These are phyloP conservation scores for Basipetospora chlamydospora DNA, from an alignment of 2,329 filamentous ascomycete genomes.

Conservation along the genomic window DNA sequence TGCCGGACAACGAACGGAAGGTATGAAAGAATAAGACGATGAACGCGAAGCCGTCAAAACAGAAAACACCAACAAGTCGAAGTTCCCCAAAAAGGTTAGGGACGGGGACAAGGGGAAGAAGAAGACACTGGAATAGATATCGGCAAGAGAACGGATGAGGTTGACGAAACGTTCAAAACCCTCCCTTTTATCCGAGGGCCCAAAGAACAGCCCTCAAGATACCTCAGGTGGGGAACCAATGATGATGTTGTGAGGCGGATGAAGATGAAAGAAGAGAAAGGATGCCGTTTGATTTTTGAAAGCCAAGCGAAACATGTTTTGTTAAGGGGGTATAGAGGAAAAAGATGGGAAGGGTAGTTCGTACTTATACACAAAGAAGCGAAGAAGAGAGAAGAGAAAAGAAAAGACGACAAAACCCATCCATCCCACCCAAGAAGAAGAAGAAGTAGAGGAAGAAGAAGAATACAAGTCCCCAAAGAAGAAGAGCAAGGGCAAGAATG, in stretches of 20 bases:
- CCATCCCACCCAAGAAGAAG: not conserved
- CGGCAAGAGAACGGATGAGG: too few species aligned
- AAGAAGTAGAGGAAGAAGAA: not conserved
- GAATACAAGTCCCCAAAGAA: not conserved
- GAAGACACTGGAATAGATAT: not conserved
- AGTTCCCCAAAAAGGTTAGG: constrained; percentile 1
- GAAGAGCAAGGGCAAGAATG: not conserved
- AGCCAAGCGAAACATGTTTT: too few species aligned
- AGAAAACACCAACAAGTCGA: constrained; percentile 1
- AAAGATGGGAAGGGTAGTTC: not conserved
- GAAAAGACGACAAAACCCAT: not conserved
- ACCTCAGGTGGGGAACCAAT: too few species aligned
- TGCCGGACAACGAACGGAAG: not conserved
- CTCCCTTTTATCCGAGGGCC: too few species aligned
- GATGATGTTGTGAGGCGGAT: not conserved
- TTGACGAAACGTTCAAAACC: too few species aligned
- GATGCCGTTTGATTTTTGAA: too few species aligned
- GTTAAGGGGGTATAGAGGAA: too few species aligned
- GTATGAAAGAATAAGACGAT: constrained; percentile 2
- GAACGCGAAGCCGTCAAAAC: too few species aligned
- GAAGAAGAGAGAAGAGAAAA: not conserved
- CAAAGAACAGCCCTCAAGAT: too few species aligned
- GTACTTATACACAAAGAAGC: not conserved
- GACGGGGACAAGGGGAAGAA: not conserved
- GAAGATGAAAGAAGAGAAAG: not conserved